Evolutionary conservation across 148 eudicot genomes (phyloP).

Genomic region (Amaranthus palmeri): DNA sequence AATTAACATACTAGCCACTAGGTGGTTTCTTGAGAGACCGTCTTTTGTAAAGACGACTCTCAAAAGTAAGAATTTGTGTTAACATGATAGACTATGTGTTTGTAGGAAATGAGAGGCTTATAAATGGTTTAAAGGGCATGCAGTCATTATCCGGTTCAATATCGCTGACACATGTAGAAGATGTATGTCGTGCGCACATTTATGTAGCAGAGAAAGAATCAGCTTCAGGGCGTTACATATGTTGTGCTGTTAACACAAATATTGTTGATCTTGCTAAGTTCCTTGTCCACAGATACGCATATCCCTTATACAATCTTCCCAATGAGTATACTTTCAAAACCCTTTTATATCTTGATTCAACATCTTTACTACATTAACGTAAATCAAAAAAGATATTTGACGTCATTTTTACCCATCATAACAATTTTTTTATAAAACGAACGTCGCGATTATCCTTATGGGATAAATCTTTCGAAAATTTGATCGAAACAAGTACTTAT

Average conservation of each 20-base stretch:
- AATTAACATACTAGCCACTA: no score
- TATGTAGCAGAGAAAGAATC: constrained; percentile 60
- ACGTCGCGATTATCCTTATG: no score
- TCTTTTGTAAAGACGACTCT: no score
- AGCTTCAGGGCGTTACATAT: constrained; percentile 61
- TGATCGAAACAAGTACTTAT: no score
- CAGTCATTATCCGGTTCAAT: constrained; percentile 55
- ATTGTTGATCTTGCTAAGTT: constrained; percentile 54
- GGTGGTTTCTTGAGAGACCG: no score
- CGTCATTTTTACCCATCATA: no score
- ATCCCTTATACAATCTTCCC: constrained; percentile 37
- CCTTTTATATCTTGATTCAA: background rate
- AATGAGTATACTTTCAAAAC: constrained; percentile 33
- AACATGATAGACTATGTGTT: no score
- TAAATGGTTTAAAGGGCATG: constrained; percentile 53
- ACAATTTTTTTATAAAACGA: no score
- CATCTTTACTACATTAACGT: constrained; percentile 3
- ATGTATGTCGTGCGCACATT: constrained; percentile 63
- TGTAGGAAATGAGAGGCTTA: constrained; percentile 49
- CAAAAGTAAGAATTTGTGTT: no score
- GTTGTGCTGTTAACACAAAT: constrained; percentile 51
- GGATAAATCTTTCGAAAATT: no score
- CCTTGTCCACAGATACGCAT: constrained; percentile 46
- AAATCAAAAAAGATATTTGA: no score
- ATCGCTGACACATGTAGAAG: constrained; percentile 57